phyloP scores from a whole-genome alignment of 352 stramenopile species.

The Phytophthora citricola region DNA sequence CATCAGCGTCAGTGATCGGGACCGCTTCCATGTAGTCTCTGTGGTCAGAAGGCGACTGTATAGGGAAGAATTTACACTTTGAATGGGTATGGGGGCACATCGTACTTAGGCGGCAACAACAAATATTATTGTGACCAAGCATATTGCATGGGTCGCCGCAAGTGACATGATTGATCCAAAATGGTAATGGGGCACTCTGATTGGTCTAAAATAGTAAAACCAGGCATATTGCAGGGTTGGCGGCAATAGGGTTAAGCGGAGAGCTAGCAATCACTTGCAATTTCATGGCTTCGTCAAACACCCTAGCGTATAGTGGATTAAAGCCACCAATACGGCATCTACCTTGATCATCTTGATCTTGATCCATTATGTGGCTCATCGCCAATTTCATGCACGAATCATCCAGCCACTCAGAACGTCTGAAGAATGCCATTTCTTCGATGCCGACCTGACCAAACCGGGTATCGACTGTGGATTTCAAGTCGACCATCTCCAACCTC shows the following conservation, averaged over 20 bases:
- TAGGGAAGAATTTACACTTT: background rate
- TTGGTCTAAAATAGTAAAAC: too few relatives aligned
- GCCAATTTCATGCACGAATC: slow-evolving; percentile 11
- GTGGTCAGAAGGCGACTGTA: slow-evolving; percentile 14
- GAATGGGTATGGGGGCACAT: slow-evolving; percentile 5
- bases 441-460: background rate
- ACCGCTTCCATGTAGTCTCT: slow-evolving; percentile 1
- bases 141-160: too few relatives aligned
- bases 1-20: background rate
- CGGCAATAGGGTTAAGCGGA: background rate
- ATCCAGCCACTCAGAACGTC: slow-evolving; percentile 12
- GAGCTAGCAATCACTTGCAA: background rate
- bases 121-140: too few relatives aligned
- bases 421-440: slow-evolving; percentile 4
- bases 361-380: background rate
- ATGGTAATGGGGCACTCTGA: too few relatives aligned
- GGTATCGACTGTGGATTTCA: background rate
- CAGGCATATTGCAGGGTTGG: too few relatives aligned
- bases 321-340: background rate
- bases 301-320: slow-evolving; percentile 5
- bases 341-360: background rate
- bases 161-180: too few relatives aligned
- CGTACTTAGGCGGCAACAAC: background rate
- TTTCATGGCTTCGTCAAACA: background rate
- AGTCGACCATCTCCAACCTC: background rate